Base-by-base conservation (phyloP, 2,329 filamentous ascomycete species). In the Cytospora mali region DNA sequence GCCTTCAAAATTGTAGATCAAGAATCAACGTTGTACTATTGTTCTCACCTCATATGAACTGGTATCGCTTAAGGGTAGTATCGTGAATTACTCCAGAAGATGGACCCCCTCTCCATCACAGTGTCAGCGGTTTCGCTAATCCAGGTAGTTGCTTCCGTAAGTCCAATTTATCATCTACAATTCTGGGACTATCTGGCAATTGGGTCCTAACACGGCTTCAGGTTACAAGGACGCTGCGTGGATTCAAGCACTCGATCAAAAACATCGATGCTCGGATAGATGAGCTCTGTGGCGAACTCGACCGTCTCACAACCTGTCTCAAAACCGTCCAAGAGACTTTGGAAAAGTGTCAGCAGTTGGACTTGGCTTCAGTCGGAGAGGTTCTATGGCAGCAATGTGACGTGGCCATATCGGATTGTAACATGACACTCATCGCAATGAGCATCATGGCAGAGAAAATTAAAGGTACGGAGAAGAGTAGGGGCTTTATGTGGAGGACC, bases 301-400 rank as follows among this genome's bases (percentile, higher is more conserved):
- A 62, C 51, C 59, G 65, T 25, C 61, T 71, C 23, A 66, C 66
- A n/a, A 55, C 46, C 6, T 68, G 68, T 48, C 64, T 71, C 14
- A 50, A 68, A 21, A 59, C 67, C 23, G 64, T 71, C 28, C 62
- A 67, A n/a, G 58, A 58, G 7, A 63, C 66, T 2, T 51, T 71
- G 25, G 66, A 69, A 21, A 64, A 65, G 31, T 69, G 67, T 51
- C 65, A 62, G 2, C 52, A 64, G 4, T 65, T 64, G 31, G 69
- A 70, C 35, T 58, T 71, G 16, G 64, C 65, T 1, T 59, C 62
- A 10, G 57, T 69, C 7, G 67, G 70, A 16, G 66, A 67, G 10
- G 64, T 66, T 1, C 53, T 72, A 10, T 70, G 69, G 69, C 66
- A 64, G 18, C 68, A 70, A 49, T 70, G 66, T 51, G 64, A 68